phyloP scores from a whole-genome alignment of 495 filamentous ascomycete genomes.

The Penicillium macrosclerotiorum region DNA sequence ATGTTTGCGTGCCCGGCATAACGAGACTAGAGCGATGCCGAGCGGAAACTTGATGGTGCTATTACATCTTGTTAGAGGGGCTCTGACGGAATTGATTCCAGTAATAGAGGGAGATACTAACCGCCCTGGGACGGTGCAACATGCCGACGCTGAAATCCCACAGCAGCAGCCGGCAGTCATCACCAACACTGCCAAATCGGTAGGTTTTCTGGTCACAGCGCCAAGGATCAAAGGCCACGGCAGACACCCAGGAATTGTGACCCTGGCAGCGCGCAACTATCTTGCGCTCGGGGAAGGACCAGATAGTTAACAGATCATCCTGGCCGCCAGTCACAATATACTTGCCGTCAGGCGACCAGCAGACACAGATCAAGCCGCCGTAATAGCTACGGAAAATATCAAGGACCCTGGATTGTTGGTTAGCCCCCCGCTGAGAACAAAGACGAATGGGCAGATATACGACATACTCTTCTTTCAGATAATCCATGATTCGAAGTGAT shows the following conservation, averaged over 20 bases:
- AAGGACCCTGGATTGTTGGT: conserved; percentile 55
- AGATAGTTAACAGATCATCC: conserved; percentile 92
- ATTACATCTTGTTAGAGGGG: conserved; percentile 30
- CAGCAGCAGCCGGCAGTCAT: conserved; percentile 83
- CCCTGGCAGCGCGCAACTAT: conserved; percentile 92
- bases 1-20: conserved; percentile 54
- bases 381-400: conserved; percentile 90
- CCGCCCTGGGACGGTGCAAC: conserved; percentile 83
- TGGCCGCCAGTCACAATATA: conserved; percentile 95
- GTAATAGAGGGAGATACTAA: conserved; percentile 35
- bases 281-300: conserved; percentile 77
- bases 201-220: conserved; percentile 93
- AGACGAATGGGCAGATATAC: too few species aligned
- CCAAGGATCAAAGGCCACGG: conserved; percentile 94
- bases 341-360: conserved; percentile 96
- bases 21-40: conserved; percentile 41
- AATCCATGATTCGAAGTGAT: conserved; percentile 84
- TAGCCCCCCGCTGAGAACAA: too few species aligned
- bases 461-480: conserved; percentile 81
- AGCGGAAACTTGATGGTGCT: conserved; percentile 46
- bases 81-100: too few species aligned
- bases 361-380: conserved; percentile 85
- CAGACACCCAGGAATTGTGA: conserved; percentile 92
- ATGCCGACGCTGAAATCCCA: conserved; percentile 99
- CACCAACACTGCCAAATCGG: conserved; percentile 91